These are phyloP conservation scores for Abrus pulchellus DNA, from an alignment of 306 rosid species.

Conservation along the genomic window DNA sequence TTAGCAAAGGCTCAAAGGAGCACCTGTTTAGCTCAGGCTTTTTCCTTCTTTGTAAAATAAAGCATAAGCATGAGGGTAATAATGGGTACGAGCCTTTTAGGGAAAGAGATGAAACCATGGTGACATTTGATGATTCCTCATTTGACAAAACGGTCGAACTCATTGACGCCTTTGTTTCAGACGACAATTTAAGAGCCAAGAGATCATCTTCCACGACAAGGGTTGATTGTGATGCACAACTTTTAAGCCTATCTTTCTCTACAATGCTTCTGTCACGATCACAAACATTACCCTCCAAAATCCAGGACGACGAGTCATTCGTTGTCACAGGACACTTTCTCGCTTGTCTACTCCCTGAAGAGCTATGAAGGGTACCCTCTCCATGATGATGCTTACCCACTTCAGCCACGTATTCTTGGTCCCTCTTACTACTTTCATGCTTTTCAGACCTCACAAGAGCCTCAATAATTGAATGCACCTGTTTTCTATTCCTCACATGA, in stretches of 20 bases:
- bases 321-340: slow-evolving; percentile 48
- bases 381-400: slow-evolving; percentile 55
- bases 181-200: slow-evolving; percentile 68
- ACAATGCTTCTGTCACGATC: slow-evolving; percentile 44
- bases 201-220: slow-evolving; percentile 57
- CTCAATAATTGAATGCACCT: slow-evolving; percentile 93
- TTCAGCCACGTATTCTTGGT: slow-evolving; percentile 52
- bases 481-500: slow-evolving; percentile 94
- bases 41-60: slow-evolving; percentile 1
- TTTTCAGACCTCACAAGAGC: slow-evolving; percentile 85
- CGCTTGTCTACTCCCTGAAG: slow-evolving; percentile 57
- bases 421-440: slow-evolving; percentile 62
- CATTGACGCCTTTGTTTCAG: slow-evolving; percentile 62
- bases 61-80: slow-evolving; percentile 18
- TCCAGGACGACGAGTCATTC: slow-evolving; percentile 48
- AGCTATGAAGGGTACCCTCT: slow-evolving; percentile 47
- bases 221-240: slow-evolving; percentile 53
- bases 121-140: slow-evolving; percentile 68
- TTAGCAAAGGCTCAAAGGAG: slow-evolving; percentile 43
- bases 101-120: slow-evolving; percentile 76
- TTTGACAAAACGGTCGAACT: slow-evolving; percentile 63
- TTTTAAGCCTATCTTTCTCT: slow-evolving; percentile 56
- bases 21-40: slow-evolving; percentile 7
- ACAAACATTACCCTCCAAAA: slow-evolving; percentile 53
- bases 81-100: slow-evolving; percentile 64